Conservation (phyloP, 495 filamentous ascomycete species). For the Hypoxylon cercidicola region DNA sequence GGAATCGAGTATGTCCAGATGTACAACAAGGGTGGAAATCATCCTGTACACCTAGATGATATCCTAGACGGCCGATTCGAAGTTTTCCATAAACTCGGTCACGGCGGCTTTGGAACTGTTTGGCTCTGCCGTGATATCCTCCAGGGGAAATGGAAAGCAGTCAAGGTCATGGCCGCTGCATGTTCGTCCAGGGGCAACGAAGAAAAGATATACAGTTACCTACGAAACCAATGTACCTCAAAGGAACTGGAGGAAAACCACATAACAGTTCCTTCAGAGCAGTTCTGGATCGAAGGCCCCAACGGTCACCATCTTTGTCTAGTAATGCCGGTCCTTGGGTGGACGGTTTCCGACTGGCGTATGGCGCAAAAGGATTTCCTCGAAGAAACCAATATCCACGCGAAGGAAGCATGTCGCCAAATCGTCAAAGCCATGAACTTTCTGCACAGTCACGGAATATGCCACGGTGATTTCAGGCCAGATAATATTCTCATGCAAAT, state of each 20-base stretch:
- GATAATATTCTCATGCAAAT: slow-evolving; percentile 40
- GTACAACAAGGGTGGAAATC: slow-evolving; percentile 51
- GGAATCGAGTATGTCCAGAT: slow-evolving; percentile 21
- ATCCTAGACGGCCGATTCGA: slow-evolving; percentile 51
- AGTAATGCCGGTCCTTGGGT: slow-evolving; percentile 39
- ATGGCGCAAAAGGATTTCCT: neutral
- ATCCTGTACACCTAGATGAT: slow-evolving; percentile 62
- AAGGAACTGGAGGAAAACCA: slow-evolving; percentile 15
- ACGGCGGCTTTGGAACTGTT: slow-evolving; percentile 61
- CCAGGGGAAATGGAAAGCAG: slow-evolving; percentile 36
- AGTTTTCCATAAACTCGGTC: slow-evolving; percentile 66
- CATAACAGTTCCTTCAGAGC: slow-evolving; percentile 38
- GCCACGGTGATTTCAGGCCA: slow-evolving; percentile 45
- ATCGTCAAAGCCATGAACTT: slow-evolving; percentile 33
- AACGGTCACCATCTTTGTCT: slow-evolving; percentile 52
- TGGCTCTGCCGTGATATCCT: slow-evolving; percentile 64
- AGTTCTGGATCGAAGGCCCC: slow-evolving; percentile 52
- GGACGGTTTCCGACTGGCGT: slow-evolving; percentile 6
- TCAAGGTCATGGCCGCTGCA: slow-evolving; percentile 41
- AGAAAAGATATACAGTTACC: slow-evolving; percentile 15
- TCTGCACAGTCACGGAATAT: slow-evolving; percentile 35
- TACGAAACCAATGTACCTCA: neutral
- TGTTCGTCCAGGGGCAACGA: slow-evolving; percentile 14
- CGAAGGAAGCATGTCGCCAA: slow-evolving; percentile 41
- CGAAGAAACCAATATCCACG: neutral